These are phyloP conservation scores for Macadamia tetraphylla DNA, from an alignment of 164 flowering plant genomes.

Conservation along the genomic window DNA sequence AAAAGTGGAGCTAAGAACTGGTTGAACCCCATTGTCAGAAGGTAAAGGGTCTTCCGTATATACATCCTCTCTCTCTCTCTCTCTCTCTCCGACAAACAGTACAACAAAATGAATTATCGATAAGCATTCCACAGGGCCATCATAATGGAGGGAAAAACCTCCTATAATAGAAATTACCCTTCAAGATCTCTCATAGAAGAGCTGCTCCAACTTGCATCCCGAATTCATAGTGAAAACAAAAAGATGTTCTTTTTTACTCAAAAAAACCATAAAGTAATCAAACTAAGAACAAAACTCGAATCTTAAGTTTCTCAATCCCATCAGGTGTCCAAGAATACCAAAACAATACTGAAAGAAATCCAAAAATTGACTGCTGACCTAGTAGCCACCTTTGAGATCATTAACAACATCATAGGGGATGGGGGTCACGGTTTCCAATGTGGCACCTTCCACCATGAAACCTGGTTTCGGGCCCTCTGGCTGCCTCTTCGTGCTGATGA, in stretches of 20 bases:
- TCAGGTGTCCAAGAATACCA: not conserved
- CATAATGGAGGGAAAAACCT: not conserved
- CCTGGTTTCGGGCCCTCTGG: conserved; percentile 83
- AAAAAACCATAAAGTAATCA: not conserved
- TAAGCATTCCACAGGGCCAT: not conserved
- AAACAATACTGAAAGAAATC: not conserved
- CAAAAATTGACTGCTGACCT: not conserved
- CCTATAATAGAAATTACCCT: not conserved
- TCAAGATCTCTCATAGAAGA: not conserved
- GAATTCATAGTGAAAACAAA: not conserved
- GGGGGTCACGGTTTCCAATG: conserved; percentile 80
- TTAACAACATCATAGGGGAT: conserved; percentile 81
- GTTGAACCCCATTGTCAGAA: too few relatives aligned
- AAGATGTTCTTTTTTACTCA: not conserved
- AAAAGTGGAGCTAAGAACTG: too few relatives aligned
- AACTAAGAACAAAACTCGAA: not conserved
- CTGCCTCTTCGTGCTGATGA: conserved; percentile 78
- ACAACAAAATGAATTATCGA: too few relatives aligned
- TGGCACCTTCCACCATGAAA: conserved; percentile 79
- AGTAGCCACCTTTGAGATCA: conserved; percentile 81
- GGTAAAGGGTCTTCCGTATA: too few relatives aligned
- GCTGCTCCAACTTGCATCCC: not conserved
- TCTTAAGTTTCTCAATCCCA: not conserved
- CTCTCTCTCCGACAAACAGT: too few relatives aligned
- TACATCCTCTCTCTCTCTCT: too few relatives aligned